A percentile compares a stretch with the other conserved stretches of the same genome.
Evolutionary conservation across 371 early-diverging fungal genomes (phyloP).

Genomic region (Circinella minor): DNA sequence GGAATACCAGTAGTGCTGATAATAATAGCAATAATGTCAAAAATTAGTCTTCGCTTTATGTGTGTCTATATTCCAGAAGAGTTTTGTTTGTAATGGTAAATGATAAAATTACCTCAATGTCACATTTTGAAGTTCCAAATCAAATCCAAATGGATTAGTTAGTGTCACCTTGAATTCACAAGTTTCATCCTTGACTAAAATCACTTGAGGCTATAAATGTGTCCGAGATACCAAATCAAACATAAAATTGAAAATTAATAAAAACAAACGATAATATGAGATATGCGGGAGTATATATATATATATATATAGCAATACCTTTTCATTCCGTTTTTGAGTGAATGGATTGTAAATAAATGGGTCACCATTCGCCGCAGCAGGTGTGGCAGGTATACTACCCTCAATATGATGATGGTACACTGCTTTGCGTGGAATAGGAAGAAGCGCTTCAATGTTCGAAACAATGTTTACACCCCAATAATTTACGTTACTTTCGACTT

Average conservation of each 20-base stretch:
- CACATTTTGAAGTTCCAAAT: constrained; percentile 74
- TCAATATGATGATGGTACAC: constrained; percentile 24
- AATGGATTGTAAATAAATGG: constrained; percentile 84
- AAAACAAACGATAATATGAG: too few species aligned
- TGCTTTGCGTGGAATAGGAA: constrained; percentile 48
- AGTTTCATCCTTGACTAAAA: constrained; percentile 68
- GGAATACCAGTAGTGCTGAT: constrained; percentile 64
- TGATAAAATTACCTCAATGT: constrained; percentile 46
- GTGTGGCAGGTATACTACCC: constrained; percentile 2
- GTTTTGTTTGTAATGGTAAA: neutral
- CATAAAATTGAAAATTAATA: neutral
- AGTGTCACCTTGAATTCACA: constrained; percentile 73
- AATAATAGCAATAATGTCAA: neutral
- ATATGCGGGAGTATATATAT: neutral
- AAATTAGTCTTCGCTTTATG: too few species aligned
- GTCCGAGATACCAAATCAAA: too few species aligned
- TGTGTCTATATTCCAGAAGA: too few species aligned
- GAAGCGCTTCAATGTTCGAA: constrained; percentile 37
- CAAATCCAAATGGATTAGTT: constrained; percentile 82
- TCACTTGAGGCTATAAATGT: constrained; percentile 30
- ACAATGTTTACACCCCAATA: constrained; percentile 59
- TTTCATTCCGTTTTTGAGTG: constrained; percentile 54
- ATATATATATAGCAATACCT: constrained; percentile 26
- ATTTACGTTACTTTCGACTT: constrained; percentile 40
- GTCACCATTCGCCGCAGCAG: constrained; percentile 40